Evolutionary conservation across 176 grass and related monocot species (phyloP), one percentile per base, ranked within the genome.

Genomic region (Triticum urartu): DNA sequence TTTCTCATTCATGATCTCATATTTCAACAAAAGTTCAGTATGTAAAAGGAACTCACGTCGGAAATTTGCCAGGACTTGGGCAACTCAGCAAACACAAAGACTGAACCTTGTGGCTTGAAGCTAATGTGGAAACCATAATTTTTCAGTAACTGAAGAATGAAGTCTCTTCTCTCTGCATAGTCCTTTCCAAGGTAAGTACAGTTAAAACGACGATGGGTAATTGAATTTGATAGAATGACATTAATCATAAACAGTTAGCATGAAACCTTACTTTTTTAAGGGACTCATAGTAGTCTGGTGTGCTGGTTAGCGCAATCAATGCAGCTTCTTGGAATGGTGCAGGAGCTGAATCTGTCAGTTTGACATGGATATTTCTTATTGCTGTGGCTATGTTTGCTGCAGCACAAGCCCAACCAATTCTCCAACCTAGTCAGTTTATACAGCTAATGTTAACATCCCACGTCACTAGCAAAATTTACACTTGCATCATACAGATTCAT

Each of bases 311-410:
- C 1, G 95, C 93, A 52, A 74, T 60, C 69, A 98, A 80, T 1
- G 95, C 95, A 68, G 95, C 93, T 92, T 98, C 93, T 88, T 98
- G 95, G 90, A 98, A 98, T 64, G 95, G 95, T 20, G 95, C 90
- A 91, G 95, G 91, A 78, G 95, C 95, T 81, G 95, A 98, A 91
- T 98, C 95, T 28, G 91, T 95, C 65, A 98, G 66, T 63, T 94
- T 95, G 59, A 94, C 22, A 77, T 98, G 93, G 28, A 98, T 94
- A 77, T 95, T 95, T 91, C 93, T 87, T 88, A 98, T 95, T 34
- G 91, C 93, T 38, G 86, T 92, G 42, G 95, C 91, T 17, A 98
- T 91, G 64, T 20, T 86, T 30, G 84, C 74, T 40, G 93, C 75
- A 59, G 95, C 91, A 92, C 89, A 94, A 66, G 95, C 93, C 95